Percentiles rank a stretch among this genome's conserved stretches.
phyloP scores from a whole-genome alignment of 768 basidiomycete genomes.

The Infundibulicybe gibba region DNA sequence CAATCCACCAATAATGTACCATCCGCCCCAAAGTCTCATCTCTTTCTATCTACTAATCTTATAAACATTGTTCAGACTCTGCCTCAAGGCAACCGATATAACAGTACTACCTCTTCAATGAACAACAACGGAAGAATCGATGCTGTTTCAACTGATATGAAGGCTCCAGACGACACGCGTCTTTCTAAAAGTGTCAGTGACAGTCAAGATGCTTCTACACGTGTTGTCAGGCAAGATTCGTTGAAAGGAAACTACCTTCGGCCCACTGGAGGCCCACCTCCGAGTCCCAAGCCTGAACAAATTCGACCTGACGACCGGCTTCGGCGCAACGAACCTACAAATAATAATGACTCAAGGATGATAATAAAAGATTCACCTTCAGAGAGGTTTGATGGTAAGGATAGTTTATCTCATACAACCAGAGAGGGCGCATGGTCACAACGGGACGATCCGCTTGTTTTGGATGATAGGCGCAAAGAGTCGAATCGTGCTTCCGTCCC shows the following conservation, averaged over 20 bases:
- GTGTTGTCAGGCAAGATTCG: too few species aligned
- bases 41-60: slow-evolving; percentile 10
- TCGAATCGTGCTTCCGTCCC: slow-evolving; percentile 12
- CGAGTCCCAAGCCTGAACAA: too few species aligned
- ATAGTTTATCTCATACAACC: slow-evolving; percentile 15
- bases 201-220: too few species aligned
- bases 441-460: slow-evolving; percentile 15
- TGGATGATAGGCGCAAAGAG: slow-evolving; percentile 28
- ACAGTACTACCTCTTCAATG: too few species aligned
- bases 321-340: neutral
- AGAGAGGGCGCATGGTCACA: slow-evolving; percentile 23
- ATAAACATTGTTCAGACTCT: too few species aligned
- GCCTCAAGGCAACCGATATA: too few species aligned
- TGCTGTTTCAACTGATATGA: too few species aligned
- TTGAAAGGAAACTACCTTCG: too few species aligned
- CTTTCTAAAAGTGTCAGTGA: too few species aligned
- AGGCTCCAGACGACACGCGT: too few species aligned
- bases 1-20: slow-evolving; percentile 30
- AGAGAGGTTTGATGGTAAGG: slow-evolving; percentile 18
- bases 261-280: too few species aligned
- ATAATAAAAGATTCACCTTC: slow-evolving; percentile 15
- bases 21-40: slow-evolving; percentile 11
- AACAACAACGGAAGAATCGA: too few species aligned
- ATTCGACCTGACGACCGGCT: slow-evolving; percentile 9
- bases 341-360: slow-evolving; percentile 10